Percentiles rank a stretch among this genome's conserved stretches.
Evolutionary conservation across 441 rosid species (phyloP).

Genomic region (Geranium incanum): DNA sequence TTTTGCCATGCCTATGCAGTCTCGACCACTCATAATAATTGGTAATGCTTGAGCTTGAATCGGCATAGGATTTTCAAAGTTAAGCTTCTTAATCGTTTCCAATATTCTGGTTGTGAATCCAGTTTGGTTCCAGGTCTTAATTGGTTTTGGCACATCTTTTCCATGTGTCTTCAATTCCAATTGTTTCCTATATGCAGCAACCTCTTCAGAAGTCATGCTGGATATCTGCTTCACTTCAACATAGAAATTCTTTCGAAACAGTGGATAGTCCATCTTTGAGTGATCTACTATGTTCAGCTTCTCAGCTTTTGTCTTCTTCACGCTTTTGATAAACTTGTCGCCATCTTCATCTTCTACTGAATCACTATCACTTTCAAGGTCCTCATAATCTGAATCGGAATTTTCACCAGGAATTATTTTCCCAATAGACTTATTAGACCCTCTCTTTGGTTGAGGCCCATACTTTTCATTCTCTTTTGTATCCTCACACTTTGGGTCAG

Average conservation of each 20-base stretch:
- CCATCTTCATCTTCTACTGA: constrained; percentile 75
- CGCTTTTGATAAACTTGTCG: constrained; percentile 93
- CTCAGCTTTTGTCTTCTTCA: constrained; percentile 92
- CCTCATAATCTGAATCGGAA: constrained; percentile 75
- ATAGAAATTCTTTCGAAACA: constrained; percentile 68
- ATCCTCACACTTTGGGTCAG: constrained; percentile 23
- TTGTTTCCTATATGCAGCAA: constrained; percentile 59
- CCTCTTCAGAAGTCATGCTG: constrained; percentile 74
- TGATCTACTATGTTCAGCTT: constrained; percentile 82
- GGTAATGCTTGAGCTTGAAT: constrained; percentile 97
- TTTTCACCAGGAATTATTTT: constrained; percentile 86
- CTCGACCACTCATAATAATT: constrained; percentile 88
- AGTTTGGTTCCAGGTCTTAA: constrained; percentile 89
- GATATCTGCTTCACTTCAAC: constrained; percentile 79
- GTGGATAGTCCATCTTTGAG: constrained; percentile 64
- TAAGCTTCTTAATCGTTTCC: constrained; percentile 78
- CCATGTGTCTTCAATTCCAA: constrained; percentile 74
- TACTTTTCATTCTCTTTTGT: constrained; percentile 27
- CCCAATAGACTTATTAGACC: constrained; percentile 44
- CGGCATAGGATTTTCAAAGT: constrained; percentile 86
- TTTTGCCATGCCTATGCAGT: constrained; percentile 92
- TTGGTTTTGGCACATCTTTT: constrained; percentile 73
- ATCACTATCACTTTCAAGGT: constrained; percentile 50
- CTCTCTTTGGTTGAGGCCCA: constrained; percentile 31
- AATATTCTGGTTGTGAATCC: constrained; percentile 72